Percentiles rank a stretch among this genome's conserved stretches.
These are phyloP conservation scores for Trichomonas gallinae DNA, from an alignment of 208 protist species.

Conservation along the genomic window DNA sequence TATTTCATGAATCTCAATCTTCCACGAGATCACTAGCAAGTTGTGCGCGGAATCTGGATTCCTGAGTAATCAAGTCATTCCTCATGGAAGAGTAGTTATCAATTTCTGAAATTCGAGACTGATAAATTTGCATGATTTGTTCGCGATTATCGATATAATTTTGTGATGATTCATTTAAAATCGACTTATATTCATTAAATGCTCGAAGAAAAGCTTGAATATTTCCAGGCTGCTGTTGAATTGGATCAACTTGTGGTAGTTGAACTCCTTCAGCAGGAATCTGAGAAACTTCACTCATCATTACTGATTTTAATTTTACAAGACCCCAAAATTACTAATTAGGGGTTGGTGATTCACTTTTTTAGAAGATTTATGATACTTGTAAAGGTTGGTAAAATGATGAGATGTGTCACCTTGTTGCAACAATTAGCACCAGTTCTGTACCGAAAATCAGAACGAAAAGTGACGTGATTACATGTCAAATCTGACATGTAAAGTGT, in stretches of 20 bases:
- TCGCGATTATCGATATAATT: background rate
- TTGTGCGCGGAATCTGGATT: background rate
- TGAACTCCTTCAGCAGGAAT: background rate
- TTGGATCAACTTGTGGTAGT: background rate
- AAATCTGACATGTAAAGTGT: too few species aligned
- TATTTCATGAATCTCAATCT: background rate
- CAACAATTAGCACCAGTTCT: too few species aligned
- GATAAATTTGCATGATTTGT: background rate
- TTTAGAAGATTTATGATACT: too few species aligned
- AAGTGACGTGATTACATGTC: too few species aligned
- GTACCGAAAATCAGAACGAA: too few species aligned
- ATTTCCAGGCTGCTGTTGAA: background rate
- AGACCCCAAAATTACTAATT: too few species aligned
- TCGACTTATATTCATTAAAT: background rate
- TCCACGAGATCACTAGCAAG: background rate
- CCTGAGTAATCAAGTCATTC: background rate
- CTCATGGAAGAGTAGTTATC: background rate
- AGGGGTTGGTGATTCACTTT: too few species aligned
- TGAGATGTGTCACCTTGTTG: too few species aligned
- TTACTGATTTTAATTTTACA: too few species aligned
- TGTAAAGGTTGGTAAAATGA: too few species aligned
- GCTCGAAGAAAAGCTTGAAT: background rate
- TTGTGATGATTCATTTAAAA: background rate
- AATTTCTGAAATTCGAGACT: background rate
- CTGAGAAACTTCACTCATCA: too few species aligned